Base-by-base conservation (phyloP, 371 early-diverging fungal species). In the Dichotomocladium elegans region DNA sequence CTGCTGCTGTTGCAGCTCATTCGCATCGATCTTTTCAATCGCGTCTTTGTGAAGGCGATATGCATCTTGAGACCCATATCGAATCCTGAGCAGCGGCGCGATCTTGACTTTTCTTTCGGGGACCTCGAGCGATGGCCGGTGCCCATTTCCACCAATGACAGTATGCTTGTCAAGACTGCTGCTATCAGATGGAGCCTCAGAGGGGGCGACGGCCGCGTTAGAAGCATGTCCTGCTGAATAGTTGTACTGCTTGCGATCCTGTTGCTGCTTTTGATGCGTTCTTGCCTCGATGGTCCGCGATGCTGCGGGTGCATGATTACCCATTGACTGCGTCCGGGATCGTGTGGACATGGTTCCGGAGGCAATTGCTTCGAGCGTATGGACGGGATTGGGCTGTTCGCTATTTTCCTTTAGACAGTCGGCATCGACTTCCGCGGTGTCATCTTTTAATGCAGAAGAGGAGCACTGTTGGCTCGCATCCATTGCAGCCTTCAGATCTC, bases 21-120 rank as follows among this genome's bases (percentile, higher is more conserved):
- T 15, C 21, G 25, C 26, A 25, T 35, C 42, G 50, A 4, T 41
- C 14, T 29, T 49, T 26, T 17, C 42, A 31, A 4, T 48, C 21
- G 45, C 46, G 25, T 58, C 54, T 11, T 34, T 31, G 34, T 68
- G 72, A 7, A 63, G 59, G 10, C 60, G 57, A 27, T 61, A 57
- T 12, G 75, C 60, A 40, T 69, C 75, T 52, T 59, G 66, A 3
- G 67, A 66, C 0, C 75, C 75, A 41, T 51, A 60, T 25, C 75
- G 58, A 1, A 74, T 60, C 28, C 63, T 68, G 25, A 71, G 59
- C 42, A 60, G 57, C 8, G 65, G 48, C 3, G 75, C 66, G 34
- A 71, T 71, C 41, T 66, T 71, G 17, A 74, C 72, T 43, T 71
- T 71, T 4, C 61, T 63, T 17, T 27, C 17, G 14, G 45, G 17